Percentiles rank a stretch among this genome's conserved stretches.
Evolutionary conservation across 495 filamentous ascomycete species (phyloP).

Genomic region (Trichoderma gamsii): DNA sequence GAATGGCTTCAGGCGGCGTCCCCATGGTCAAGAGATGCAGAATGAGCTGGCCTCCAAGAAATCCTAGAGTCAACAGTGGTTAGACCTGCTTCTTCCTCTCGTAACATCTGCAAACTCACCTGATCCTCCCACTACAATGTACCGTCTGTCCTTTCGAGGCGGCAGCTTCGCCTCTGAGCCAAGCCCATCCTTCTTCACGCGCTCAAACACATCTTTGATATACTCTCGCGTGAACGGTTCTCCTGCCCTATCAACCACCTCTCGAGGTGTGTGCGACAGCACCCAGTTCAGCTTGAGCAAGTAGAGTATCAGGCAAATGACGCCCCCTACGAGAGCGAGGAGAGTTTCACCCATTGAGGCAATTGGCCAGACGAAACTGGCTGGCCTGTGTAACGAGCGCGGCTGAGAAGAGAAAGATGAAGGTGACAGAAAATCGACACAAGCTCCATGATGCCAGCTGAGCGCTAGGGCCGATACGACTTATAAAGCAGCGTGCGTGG

Average conservation of each 20-base stretch:
- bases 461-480: no score
- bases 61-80: slow-evolving; percentile 28
- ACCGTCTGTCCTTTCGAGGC: slow-evolving; percentile 47
- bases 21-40: slow-evolving; percentile 50
- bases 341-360: not conserved
- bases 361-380: not conserved
- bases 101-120: slow-evolving; percentile 29
- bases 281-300: slow-evolving; percentile 7
- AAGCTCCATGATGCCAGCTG: no score
- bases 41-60: slow-evolving; percentile 53
- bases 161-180: slow-evolving; percentile 46
- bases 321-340: not conserved
- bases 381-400: not conserved
- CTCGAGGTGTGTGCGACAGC: slow-evolving; percentile 4
- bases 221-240: slow-evolving; percentile 49
- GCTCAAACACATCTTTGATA: slow-evolving; percentile 43
- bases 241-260: slow-evolving; percentile 29
- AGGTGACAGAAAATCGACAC: no score
- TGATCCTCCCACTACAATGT: slow-evolving; percentile 53
- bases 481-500: no score
- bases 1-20: slow-evolving; percentile 47
- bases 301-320: slow-evolving; percentile 11
- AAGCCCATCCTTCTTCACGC: slow-evolving; percentile 37
- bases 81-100: not conserved
- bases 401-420: not conserved